Evolutionary conservation across 768 basidiomycete genomes (phyloP).

Genomic region (Leccinum variicolor): DNA sequence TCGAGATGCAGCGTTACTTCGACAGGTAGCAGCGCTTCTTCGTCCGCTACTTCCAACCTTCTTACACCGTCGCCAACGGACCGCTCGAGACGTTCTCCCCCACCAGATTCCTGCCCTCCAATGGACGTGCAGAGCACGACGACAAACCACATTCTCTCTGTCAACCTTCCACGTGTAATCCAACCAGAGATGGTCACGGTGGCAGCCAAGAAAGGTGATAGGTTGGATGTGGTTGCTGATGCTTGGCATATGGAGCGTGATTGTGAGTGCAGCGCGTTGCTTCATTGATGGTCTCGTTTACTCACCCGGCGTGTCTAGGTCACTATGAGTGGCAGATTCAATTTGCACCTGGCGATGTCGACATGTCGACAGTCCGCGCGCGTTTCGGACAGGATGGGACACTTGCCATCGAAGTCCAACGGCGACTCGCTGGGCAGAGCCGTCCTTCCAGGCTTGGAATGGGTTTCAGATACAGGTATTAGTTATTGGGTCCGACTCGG

Average conservation of each 20-base stretch:
- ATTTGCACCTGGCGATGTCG: slow-evolving; percentile 52
- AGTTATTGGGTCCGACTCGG: slow-evolving; percentile 4
- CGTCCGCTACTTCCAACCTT: slow-evolving; percentile 11
- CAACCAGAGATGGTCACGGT: slow-evolving; percentile 64
- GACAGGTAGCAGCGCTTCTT: slow-evolving; percentile 13
- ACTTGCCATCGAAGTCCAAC: slow-evolving; percentile 45
- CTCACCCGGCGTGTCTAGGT: slow-evolving; percentile 31
- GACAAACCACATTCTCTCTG: slow-evolving; percentile 42
- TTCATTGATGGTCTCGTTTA: neutral
- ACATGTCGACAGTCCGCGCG: slow-evolving; percentile 51
- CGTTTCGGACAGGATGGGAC: slow-evolving; percentile 44
- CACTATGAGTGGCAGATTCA: slow-evolving; percentile 62
- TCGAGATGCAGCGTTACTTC: slow-evolving; percentile 20
- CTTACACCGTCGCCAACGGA: slow-evolving; percentile 29
- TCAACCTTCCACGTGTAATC: slow-evolving; percentile 45
- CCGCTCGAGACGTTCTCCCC: slow-evolving; percentile 29
- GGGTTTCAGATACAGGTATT: slow-evolving; percentile 28
- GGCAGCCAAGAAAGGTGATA: slow-evolving; percentile 56
- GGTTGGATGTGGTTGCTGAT: slow-evolving; percentile 54
- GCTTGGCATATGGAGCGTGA: slow-evolving; percentile 60
- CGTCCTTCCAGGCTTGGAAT: slow-evolving; percentile 25
- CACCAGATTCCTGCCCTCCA: slow-evolving; percentile 37
- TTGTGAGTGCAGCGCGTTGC: slow-evolving; percentile 40
- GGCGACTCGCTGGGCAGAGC: slow-evolving; percentile 24
- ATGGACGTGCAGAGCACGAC: slow-evolving; percentile 43